Percentiles rank a stretch among this genome's conserved stretches.
Evolutionary conservation across 371 early-diverging fungal species (phyloP).

Genomic region (Apophysomyces variabilis): DNA sequence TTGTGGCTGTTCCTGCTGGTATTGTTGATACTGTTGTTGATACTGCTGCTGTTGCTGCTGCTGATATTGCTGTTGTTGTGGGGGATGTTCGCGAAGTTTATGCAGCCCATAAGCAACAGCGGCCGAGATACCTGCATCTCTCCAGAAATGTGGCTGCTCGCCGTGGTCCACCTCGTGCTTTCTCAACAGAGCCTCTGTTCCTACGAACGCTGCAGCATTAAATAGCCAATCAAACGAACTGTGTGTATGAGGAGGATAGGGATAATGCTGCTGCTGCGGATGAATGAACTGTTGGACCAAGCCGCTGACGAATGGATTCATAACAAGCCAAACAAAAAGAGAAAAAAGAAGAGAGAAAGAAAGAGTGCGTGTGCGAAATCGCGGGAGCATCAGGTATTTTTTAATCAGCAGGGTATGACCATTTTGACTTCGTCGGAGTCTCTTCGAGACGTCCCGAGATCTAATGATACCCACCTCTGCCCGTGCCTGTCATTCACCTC

Average conservation of each 20-base stretch:
- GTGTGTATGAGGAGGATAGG: not conserved
- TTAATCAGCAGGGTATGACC: not conserved
- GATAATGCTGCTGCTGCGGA: slow-evolving; percentile 7
- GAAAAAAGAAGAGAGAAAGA: not conserved
- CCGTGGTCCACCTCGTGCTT: slow-evolving; percentile 6
- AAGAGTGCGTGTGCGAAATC: not conserved
- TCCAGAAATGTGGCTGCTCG: slow-evolving; percentile 12
- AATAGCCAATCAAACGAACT: slow-evolving; percentile 8
- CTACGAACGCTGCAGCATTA: slow-evolving; percentile 15
- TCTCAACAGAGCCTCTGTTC: slow-evolving; percentile 10
- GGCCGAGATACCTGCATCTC: slow-evolving; percentile 12
- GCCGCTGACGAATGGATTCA: not conserved
- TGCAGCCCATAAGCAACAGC: slow-evolving; percentile 12
- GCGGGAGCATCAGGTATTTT: not conserved
- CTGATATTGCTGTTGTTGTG: slow-evolving; percentile 10
- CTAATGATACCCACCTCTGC: too few relatives aligned
- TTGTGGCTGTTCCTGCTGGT: slow-evolving; percentile 10
- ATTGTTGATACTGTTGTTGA: not conserved
- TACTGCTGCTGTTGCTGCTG: not conserved
- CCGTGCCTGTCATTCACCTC: too few relatives aligned
- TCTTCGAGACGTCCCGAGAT: too few relatives aligned
- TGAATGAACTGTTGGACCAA: slow-evolving; percentile 9
- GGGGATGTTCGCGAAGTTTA: slow-evolving; percentile 3
- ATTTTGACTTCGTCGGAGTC: too few relatives aligned
- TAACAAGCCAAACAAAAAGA: not conserved